These are phyloP conservation scores for Pichia insulana DNA, from an alignment of 805 yeast species.

Conservation along the genomic window DNA sequence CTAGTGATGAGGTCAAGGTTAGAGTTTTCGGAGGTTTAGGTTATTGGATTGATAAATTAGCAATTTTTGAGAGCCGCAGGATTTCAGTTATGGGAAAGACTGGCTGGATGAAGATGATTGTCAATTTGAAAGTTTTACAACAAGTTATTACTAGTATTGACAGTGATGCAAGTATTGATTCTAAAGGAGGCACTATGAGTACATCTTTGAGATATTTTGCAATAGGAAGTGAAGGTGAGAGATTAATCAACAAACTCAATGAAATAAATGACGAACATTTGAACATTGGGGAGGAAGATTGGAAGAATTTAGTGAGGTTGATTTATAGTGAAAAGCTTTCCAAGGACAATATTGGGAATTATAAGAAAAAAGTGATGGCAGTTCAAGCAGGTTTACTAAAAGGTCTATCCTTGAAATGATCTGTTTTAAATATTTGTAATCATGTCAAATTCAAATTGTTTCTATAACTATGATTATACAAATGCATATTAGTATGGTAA, in stretches of 20 bases:
- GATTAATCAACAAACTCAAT: slow-evolving; percentile 3
- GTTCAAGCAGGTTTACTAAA: slow-evolving; percentile 9
- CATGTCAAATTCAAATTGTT: neutral
- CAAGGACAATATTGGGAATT: slow-evolving; percentile 7
- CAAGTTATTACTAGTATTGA: slow-evolving; percentile 56
- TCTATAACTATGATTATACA: neutral
- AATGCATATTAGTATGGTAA: neutral
- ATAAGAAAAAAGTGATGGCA: slow-evolving; percentile 8
- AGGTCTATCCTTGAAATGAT: neutral
- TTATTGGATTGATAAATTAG: slow-evolving; percentile 36
- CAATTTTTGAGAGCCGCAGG: slow-evolving; percentile 44
- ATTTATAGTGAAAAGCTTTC: slow-evolving; percentile 35
- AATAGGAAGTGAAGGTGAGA: slow-evolving; percentile 19
- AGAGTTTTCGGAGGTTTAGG: slow-evolving; percentile 14
- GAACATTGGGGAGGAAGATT: slow-evolving; percentile 35
- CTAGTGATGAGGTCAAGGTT: slow-evolving; percentile 6
- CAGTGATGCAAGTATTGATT: slow-evolving; percentile 5
- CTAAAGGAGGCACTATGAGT: slow-evolving; percentile 3
- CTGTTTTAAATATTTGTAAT: neutral
- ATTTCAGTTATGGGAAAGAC: slow-evolving; percentile 43
- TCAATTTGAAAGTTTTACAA: slow-evolving; percentile 58
- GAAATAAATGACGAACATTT: slow-evolving; percentile 3
- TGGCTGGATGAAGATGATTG: slow-evolving; percentile 51
- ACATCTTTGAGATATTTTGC: slow-evolving; percentile 49
- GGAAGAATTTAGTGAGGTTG: slow-evolving; percentile 43